A percentile compares a stretch with the other conserved stretches of the same genome.
phyloP scores from a whole-genome alignment of 495 filamentous ascomycete species.

The Ramalina peruviana region DNA sequence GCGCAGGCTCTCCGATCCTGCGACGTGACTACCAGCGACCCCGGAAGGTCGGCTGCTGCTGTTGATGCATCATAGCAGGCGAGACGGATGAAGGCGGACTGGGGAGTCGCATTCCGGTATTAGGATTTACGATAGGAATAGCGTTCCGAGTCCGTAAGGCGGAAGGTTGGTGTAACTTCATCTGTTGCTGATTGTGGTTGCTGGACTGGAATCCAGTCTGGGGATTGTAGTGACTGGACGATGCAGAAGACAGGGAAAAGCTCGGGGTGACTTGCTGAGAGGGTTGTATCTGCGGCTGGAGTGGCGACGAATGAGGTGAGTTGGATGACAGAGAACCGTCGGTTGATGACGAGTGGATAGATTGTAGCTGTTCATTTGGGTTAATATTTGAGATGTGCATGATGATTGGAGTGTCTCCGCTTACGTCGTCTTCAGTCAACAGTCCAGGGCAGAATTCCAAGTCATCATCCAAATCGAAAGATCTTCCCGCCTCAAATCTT shows the following conservation, averaged over 20 bases:
- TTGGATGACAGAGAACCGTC: conserved; percentile 91
- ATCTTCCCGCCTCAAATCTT: conserved; percentile 80
- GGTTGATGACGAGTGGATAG: conserved; percentile 73
- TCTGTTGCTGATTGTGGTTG: conserved; percentile 29
- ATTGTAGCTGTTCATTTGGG: conserved; percentile 50
- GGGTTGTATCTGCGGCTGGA: conserved; percentile 64
- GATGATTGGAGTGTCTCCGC: conserved; percentile 23
- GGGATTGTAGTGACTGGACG: conserved; percentile 51
- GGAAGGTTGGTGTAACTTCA: conserved; percentile 76
- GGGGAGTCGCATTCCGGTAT: conserved; percentile 71
- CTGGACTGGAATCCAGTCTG: conserved; percentile 32
- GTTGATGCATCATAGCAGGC: conserved; percentile 70
- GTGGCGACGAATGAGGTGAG: conserved; percentile 83
- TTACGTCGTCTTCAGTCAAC: conserved; percentile 91
- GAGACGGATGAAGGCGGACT: conserved; percentile 88
- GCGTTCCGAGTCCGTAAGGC: conserved; percentile 84
- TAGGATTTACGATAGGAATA: conserved; percentile 97
- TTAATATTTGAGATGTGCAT: not conserved
- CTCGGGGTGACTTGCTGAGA: conserved; percentile 60
- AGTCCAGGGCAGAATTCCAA: conserved; percentile 90
- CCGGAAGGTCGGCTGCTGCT: conserved; percentile 44
- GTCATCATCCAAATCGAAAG: conserved; percentile 95
- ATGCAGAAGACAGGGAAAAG: conserved; percentile 68
- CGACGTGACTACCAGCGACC: conserved; percentile 44
- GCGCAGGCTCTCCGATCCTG: conserved; percentile 15